Base-by-base conservation (phyloP, 805 yeast species). In the Ogataea pini region DNA sequence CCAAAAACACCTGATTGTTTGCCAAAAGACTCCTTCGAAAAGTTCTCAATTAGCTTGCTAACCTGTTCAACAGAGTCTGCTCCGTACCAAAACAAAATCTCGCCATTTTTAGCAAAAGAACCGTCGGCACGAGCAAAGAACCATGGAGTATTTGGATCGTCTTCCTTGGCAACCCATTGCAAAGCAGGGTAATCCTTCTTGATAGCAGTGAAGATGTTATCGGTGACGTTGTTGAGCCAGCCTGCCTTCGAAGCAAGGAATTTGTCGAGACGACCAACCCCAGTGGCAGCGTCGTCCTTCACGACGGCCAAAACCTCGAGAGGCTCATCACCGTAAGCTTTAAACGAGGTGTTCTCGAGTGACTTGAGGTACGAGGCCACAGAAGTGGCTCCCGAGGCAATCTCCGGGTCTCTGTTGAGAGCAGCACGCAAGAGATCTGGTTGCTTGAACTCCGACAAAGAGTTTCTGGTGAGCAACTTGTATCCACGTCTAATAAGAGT, bases 401-500 rank as follows among this genome's bases (percentile, higher is more conserved):
- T 82, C 52, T 82, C 89, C 3, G 84, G 79, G 64, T 89, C 96
- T 68, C 89, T 79, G 60, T 79, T 77, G 52, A 94, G 76, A 17
- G 90, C 94, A 42, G 77, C 66, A 70, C 96, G 80, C 58, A 94
- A 78, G 46, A 82, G 72, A 63, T 88, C 96, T n/a, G 89, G 80
- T 50, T 83, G 80, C 29, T 73, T 66, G 65, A 91, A 86, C 53
- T 87, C 92, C 32, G 74, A 70, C 46, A 90, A 72, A 18, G 86
- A 79, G 61, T 80, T 78, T 66, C 89, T 82, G 61, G 82, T 83
- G 49, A 85, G 68, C 57, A 94, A 77, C 72, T 89, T 89, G 73
- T 92, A 89, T 54, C 99, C 99, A 70, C 99, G 84, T 79, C 99
- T 86, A 61, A 94, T 90, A 74, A 94, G 78, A 39, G 99, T 94